Base-by-base conservation (phyloP, 2,329 filamentous ascomycete genomes). In the Curvularia spicifera region DNA sequence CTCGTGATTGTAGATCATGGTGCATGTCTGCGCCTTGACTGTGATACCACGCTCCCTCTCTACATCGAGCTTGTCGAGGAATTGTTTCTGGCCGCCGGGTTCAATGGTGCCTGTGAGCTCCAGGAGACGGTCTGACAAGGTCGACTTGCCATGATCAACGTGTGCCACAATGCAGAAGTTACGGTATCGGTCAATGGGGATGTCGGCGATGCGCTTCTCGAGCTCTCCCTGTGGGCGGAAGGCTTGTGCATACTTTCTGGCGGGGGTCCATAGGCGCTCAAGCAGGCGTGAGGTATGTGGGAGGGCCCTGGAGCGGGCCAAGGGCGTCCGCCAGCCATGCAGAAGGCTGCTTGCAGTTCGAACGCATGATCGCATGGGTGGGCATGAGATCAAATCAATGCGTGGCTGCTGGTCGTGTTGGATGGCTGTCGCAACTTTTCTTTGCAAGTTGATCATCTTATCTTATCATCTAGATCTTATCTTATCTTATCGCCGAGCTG, bases 161-260 rank as follows among this genome's bases (percentile, higher is more conserved):
- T 99, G 95, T 9, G 95, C 95, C 51, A 99, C 94, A 71, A 99
- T 98, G 79, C 95, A 99, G 77, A 99, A 99, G 78, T 99, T 99
- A 63, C 95, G 89, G 71, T 85, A 94, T 20, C 91, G 86, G 56
- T 90, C 87, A 70, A 93, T 89, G 2, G 91, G 91, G 53, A 94
- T 93, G 5, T 85, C 87, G 15, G 87, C 82, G 59, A 94, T 93
- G 64, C 87, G 82, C 57, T 81, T 79, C 73, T 89, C 87, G 22
- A 89, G 80, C 24, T 84, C 82, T n/a, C 82, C 74, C 58, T 76
- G 76, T 18, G 76, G 63, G 60, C 78, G 78, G 61, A 71, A 69
- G 9, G 75, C 70, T 52, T 74, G 71, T 31, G 79, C 79, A 61
- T 72, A 73, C 49, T 63, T 66, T 35, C 65, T 57, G 56, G 68